Evolutionary conservation across 2,329 filamentous ascomycete genomes (phyloP).

Genomic region (Colletotrichum tamarilloi): DNA sequence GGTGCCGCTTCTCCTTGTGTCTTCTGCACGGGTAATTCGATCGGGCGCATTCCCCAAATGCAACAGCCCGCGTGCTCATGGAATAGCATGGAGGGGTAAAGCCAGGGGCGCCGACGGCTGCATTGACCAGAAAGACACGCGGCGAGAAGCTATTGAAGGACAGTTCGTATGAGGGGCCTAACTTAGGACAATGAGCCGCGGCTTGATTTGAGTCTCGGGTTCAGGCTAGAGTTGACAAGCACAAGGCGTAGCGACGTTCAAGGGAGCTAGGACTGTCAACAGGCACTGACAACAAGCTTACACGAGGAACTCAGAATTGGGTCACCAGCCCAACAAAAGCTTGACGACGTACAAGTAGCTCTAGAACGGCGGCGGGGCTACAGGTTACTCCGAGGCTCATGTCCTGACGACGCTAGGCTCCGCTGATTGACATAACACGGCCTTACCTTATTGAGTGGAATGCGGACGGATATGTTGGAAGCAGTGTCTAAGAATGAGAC

Average conservation of each 20-base stretch:
- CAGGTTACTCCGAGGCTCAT: constrained; percentile 17
- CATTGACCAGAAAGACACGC: constrained; percentile 9
- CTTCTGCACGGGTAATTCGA: constrained; percentile 9
- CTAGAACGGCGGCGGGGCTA: constrained; percentile 11
- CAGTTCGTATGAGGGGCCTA: neutral
- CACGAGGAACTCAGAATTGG: neutral
- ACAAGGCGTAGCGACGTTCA: neutral
- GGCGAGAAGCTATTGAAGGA: constrained; percentile 4
- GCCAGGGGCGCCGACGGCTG: neutral
- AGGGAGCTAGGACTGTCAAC: constrained; percentile 8
- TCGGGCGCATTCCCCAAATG: neutral
- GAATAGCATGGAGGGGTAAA: neutral
- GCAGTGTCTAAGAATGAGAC: constrained; percentile 10
- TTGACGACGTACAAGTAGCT: constrained; percentile 8
- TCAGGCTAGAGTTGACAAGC: neutral
- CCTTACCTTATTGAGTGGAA: constrained; percentile 31
- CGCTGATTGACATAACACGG: constrained; percentile 19
- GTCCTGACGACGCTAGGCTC: constrained; percentile 8
- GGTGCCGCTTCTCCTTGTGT: neutral
- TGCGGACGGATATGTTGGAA: constrained; percentile 10
- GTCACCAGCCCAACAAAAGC: constrained; percentile 24
- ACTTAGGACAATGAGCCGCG: neutral
- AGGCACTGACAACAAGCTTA: neutral
- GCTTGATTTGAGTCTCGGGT: neutral
- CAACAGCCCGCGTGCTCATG: constrained; percentile 13